Conservation (phyloP, 176 grass and related monocot genomes). For the Tillandsia fasciculata region DNA sequence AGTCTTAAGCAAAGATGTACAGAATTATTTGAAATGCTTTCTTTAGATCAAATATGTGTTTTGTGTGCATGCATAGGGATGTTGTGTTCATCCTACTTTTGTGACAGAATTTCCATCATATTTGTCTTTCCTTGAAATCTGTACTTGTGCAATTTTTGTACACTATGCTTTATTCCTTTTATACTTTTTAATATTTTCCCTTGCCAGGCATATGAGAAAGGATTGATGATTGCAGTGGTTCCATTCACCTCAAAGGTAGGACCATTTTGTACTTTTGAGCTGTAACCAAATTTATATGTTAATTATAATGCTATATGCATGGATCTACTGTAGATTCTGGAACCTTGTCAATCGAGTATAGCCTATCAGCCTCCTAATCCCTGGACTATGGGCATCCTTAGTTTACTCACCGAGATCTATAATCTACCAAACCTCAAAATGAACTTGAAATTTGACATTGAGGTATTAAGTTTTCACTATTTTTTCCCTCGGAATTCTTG, state of each 20-base stretch:
- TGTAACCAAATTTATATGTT: conserved; percentile 6
- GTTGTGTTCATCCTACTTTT: too few species aligned
- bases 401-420: conserved; percentile 89
- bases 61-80: too few species aligned
- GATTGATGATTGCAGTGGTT: conserved; percentile 93
- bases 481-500: background rate
- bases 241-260: conserved; percentile 94
- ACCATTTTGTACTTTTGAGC: conserved; percentile 18
- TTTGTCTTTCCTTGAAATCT: background rate
- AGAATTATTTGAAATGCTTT: too few species aligned
- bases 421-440: conserved; percentile 97
- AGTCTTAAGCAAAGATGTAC: too few species aligned
- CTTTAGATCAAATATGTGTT: too few species aligned
- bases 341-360: conserved; percentile 89
- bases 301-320: conserved; percentile 9
- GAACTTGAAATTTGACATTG: conserved; percentile 98
- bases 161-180: background rate
- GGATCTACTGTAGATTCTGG: conserved; percentile 64
- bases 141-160: background rate
- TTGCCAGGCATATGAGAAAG: conserved; percentile 80
- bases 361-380: conserved; percentile 96
- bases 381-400: conserved; percentile 99
- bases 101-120: too few species aligned
- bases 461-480: conserved; percentile 38
- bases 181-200: conserved; percentile 26